These are phyloP conservation scores for Cladosporium sphaerospermum DNA, from an alignment of 2,329 filamentous ascomycete species.

Conservation along the genomic window DNA sequence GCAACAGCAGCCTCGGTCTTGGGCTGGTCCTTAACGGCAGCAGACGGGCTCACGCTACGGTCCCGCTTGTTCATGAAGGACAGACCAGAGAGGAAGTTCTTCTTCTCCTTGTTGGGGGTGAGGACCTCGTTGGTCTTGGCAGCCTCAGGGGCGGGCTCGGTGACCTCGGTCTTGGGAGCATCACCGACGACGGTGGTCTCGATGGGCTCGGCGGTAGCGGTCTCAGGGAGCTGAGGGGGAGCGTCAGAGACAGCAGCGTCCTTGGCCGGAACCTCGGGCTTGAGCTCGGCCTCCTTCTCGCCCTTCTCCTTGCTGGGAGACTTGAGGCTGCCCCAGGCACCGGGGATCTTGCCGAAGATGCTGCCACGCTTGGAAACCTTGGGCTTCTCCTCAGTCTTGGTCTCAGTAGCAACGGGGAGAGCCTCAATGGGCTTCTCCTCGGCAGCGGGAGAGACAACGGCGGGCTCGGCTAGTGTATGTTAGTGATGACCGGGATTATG, in stretches of 20 bases:
- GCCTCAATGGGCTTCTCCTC: constrained; percentile 32
- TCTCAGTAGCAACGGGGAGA: constrained; percentile 5
- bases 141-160: constrained; percentile 30
- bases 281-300: constrained; percentile 65
- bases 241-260: constrained; percentile 39
- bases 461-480: constrained; percentile 22
- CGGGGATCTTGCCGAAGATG: constrained; percentile 60
- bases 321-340: constrained; percentile 55
- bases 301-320: constrained; percentile 54
- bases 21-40: constrained; percentile 31
- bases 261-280: constrained; percentile 44
- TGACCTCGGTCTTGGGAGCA: constrained; percentile 27
- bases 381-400: constrained; percentile 38
- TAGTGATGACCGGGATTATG: constrained; percentile 14
- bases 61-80: constrained; percentile 29
- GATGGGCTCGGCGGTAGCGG: constrained; percentile 38
- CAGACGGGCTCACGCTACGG: constrained; percentile 32
- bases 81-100: constrained; percentile 28
- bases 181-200: constrained; percentile 13
- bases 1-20: constrained; percentile 23
- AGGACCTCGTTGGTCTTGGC: constrained; percentile 35
- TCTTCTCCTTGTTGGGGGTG: constrained; percentile 30
- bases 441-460: constrained; percentile 20
- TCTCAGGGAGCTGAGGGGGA: constrained; percentile 31
- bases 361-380: constrained; percentile 79